Percentiles rank a stretch among this genome's conserved stretches.
Evolutionary conservation across 1,284 basidiomycete species (phyloP).

Genomic region (Moesziomyces antarcticus): DNA sequence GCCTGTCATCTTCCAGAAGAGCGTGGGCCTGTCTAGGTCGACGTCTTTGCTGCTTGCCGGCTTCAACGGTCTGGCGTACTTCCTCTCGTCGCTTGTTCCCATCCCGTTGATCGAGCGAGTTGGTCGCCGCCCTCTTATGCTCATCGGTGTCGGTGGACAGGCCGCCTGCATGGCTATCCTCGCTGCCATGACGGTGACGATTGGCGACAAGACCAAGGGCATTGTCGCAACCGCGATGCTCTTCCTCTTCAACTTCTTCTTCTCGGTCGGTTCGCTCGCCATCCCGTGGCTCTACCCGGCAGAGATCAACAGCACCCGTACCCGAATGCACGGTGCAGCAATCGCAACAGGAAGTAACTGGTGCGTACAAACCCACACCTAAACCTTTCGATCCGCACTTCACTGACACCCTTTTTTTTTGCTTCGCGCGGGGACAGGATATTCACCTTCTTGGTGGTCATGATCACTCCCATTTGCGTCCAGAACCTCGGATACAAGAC

Average conservation of each 20-base stretch:
- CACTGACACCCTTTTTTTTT: too few relatives aligned
- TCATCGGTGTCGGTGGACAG: slow-evolving; percentile 76
- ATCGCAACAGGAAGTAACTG: slow-evolving; percentile 63
- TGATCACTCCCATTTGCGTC: slow-evolving; percentile 72
- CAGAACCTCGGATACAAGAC: slow-evolving; percentile 73
- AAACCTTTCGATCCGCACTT: too few relatives aligned
- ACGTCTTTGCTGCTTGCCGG: slow-evolving; percentile 77
- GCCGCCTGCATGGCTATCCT: slow-evolving; percentile 74
- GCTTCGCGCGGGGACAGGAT: too few relatives aligned
- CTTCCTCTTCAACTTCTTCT: slow-evolving; percentile 78
- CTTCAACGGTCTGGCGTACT: slow-evolving; percentile 77
- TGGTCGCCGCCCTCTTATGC: slow-evolving; percentile 76
- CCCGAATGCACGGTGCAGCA: slow-evolving; percentile 64
- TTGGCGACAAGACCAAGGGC: slow-evolving; percentile 35
- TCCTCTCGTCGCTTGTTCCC: slow-evolving; percentile 74
- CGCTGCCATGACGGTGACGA: slow-evolving; percentile 70
- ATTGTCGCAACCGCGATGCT: slow-evolving; percentile 73
- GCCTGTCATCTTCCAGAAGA: slow-evolving; percentile 52
- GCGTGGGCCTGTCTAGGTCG: slow-evolving; percentile 71
- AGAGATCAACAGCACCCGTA: slow-evolving; percentile 66
- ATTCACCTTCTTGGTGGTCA: slow-evolving; percentile 70
- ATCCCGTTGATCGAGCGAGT: slow-evolving; percentile 71
- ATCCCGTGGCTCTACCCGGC: slow-evolving; percentile 72
- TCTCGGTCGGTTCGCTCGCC: slow-evolving; percentile 77
- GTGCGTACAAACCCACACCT: too few relatives aligned